phyloP scores from a whole-genome alignment of 306 rosid species.

The Fragaria nilgerrensis region DNA sequence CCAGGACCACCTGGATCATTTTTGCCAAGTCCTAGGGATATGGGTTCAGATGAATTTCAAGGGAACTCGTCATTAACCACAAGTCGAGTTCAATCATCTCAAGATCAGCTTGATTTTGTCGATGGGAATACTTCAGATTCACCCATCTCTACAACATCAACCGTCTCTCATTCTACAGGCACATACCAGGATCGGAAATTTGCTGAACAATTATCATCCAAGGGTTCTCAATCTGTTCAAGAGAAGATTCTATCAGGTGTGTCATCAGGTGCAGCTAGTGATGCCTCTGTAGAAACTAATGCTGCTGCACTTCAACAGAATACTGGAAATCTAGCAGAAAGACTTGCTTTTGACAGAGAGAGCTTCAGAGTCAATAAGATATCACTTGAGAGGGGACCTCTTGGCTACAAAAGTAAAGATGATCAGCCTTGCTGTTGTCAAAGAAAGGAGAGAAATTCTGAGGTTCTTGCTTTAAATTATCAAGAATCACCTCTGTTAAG shows the following conservation, averaged over 20 bases:
- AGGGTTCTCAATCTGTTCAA: slow-evolving; percentile 29
- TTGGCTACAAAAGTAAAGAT: slow-evolving; percentile 25
- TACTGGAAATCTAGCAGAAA: slow-evolving; percentile 20
- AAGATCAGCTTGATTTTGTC: slow-evolving; percentile 45
- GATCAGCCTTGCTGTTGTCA: slow-evolving; percentile 58
- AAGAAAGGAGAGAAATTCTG: slow-evolving; percentile 43
- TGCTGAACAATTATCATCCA: slow-evolving; percentile 26
- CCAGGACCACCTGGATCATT: slow-evolving; percentile 73
- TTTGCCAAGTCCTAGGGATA: slow-evolving; percentile 57
- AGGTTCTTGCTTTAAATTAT: slow-evolving; percentile 31
- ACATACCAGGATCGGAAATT: slow-evolving; percentile 26
- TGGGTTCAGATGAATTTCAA: slow-evolving; percentile 52
- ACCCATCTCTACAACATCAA: slow-evolving; percentile 51
- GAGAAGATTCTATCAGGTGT: slow-evolving; percentile 21
- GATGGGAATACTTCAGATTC: slow-evolving; percentile 56
- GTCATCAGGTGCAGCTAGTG: slow-evolving; percentile 30
- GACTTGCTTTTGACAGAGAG: slow-evolving; percentile 29
- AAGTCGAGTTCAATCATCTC: slow-evolving; percentile 51
- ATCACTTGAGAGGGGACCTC: slow-evolving; percentile 34
- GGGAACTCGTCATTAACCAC: slow-evolving; percentile 58
- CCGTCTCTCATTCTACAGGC: slow-evolving; percentile 42
- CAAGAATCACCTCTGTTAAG: slow-evolving; percentile 38
- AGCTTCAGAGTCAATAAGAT: slow-evolving; percentile 24
- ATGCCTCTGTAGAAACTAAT: slow-evolving; percentile 31
- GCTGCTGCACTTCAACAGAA: slow-evolving; percentile 19